A percentile compares a stretch with the other conserved stretches of the same genome.
phyloP scores from a whole-genome alignment of 2,329 filamentous ascomycete genomes.

The Graphilbum fragrans region DNA sequence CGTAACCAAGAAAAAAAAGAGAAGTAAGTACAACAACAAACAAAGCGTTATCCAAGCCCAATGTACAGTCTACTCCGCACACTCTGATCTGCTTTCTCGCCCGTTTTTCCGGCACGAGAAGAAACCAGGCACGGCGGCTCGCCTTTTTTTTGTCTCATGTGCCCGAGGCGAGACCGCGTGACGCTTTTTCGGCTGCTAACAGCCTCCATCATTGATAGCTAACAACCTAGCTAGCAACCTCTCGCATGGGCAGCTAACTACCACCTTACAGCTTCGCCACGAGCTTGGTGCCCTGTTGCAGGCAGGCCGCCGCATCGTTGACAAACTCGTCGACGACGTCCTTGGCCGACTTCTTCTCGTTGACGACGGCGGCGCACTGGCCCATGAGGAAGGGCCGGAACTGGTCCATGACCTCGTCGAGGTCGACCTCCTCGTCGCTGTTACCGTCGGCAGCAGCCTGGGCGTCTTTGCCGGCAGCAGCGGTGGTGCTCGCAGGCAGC shows the following conservation, averaged over 20 bases:
- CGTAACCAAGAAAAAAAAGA: no score
- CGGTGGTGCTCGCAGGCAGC: conserved; percentile 33
- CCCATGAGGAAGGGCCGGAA: conserved; percentile 91
- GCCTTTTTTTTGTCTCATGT: no score
- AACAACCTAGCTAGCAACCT: no score
- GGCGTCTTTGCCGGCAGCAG: conserved; percentile 51
- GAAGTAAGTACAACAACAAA: no score
- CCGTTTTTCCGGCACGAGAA: no score
- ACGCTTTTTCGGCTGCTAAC: no score
- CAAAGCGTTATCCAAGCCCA: no score
- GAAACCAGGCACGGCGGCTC: no score
- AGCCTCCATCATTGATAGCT: no score
- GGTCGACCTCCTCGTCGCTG: conserved; percentile 53
- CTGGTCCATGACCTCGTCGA: conserved; percentile 84
- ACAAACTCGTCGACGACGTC: conserved; percentile 92
- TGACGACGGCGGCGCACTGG: conserved; percentile 87
- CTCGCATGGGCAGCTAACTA: not conserved
- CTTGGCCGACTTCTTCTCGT: conserved; percentile 85
- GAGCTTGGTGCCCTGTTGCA: conserved; percentile 57
- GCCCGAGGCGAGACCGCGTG: no score
- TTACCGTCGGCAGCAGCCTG: conserved; percentile 47
- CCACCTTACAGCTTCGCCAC: conserved; percentile 51
- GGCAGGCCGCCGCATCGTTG: conserved; percentile 58
- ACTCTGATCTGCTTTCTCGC: no score
- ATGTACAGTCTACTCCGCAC: no score